Base-by-base conservation (phyloP, 192 early-diverging fungal species). In the Ambispora gerdemannii region DNA sequence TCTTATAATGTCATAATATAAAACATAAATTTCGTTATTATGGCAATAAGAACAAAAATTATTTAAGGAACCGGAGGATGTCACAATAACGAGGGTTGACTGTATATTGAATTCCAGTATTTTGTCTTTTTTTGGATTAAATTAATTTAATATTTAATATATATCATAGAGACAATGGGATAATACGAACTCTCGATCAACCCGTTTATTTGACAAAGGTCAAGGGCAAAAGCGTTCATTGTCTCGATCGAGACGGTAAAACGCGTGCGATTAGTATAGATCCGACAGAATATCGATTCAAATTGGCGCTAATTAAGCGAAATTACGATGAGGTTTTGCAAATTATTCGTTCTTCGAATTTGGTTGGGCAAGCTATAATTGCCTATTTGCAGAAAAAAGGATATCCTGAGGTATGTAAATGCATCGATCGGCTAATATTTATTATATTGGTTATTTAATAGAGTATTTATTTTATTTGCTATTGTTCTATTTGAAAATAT, bases 331-430 rank as follows among this genome's bases (percentile, higher is more conserved):
- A 98, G 75, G 97, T 99, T 0, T 82, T 99, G 56, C 87, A 93
- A 72, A 95, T 99, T 68, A 98, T 99, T 75, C 91, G 92, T 55
- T 95, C 87, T 66, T 94, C 92, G 6, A 98, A 98, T 79, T 80
- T 99, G 50, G 93, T 98, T 7, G 97, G 97, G 4, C 97, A 99
- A 76, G 92, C 93, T 22, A 99, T 99, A 78, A 99, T 99, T 80
- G 94, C 95, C 0, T 99, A 99, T 77, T 78, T 99, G 68, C 95
- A 99, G 77, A 97, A 98, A 88, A 98, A 99, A 79, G 97, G 97
- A 0, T 98, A 98, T 76, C 94, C 97, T 0, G 97, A 99, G 81
- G 88, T 86, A 53, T 34, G 47, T 50, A 75, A 10, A 3, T 49
- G 0, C 15, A 1, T 49, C 65, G 24, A 52, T 10, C 6, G 38